Percentiles rank a stretch among this genome's conserved stretches.
Evolutionary conservation across 306 rosid genomes (phyloP).

Genomic region (Corylus americana): DNA sequence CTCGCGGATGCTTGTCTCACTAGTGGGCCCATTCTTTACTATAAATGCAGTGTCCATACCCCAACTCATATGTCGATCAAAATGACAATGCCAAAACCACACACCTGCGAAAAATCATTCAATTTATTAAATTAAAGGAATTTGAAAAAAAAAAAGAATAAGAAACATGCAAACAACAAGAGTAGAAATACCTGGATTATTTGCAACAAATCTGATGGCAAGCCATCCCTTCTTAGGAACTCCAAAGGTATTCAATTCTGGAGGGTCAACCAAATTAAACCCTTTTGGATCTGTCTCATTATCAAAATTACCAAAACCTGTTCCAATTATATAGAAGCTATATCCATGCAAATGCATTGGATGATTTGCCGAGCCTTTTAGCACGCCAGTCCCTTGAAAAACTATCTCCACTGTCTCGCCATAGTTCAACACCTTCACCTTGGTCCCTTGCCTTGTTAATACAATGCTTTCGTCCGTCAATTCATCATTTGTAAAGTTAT

Average conservation of each 20-base stretch:
- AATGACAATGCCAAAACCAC: conserved; percentile 49
- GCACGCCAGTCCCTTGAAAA: conserved; percentile 43
- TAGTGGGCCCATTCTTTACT: conserved; percentile 35
- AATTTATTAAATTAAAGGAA: too few relatives aligned
- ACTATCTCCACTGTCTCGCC: conserved; percentile 40
- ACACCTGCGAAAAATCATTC: conserved; percentile 28
- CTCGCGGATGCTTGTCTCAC: conserved; percentile 26
- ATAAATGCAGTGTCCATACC: conserved; percentile 40
- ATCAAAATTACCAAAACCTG: conserved; percentile 26
- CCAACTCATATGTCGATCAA: conserved; percentile 40
- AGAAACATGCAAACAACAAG: not conserved
- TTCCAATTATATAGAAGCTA: conserved; percentile 43
- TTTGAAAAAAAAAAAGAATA: too few relatives aligned
- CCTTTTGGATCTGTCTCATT: not conserved
- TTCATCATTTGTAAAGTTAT: conserved; percentile 43
- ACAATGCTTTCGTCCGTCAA: not conserved
- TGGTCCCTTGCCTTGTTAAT: conserved; percentile 27
- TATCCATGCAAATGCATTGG: conserved; percentile 54
- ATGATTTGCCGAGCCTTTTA: conserved; percentile 38
- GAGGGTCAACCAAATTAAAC: too few relatives aligned
- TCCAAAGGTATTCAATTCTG: too few relatives aligned
- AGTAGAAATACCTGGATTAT: conserved; percentile 24
- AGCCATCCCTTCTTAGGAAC: too few relatives aligned
- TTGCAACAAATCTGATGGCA: too few relatives aligned
- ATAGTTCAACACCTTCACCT: conserved; percentile 31